Evolutionary conservation across 106 monocot genomes (phyloP), one percentile per base, ranked within the genome.

Genomic region (Ottelia alismoides): DNA sequence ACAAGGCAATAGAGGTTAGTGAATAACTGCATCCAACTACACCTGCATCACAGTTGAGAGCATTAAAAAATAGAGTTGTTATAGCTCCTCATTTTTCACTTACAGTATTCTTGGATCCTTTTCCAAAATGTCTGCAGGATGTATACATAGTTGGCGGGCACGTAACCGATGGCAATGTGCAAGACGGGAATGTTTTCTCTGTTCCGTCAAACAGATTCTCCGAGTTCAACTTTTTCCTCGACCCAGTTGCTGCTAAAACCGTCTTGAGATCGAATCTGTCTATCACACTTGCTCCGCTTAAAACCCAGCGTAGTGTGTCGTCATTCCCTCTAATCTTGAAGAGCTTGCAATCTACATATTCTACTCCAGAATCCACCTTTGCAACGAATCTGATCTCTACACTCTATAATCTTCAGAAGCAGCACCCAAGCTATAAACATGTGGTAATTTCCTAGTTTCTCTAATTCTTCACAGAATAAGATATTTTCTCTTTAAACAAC

Each of bases 201-300:
- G 52, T 81, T 31, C 68, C 78, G 12, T 76, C 73, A 43, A 96
- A 96, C 56, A 69, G 69, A 52, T 76, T 76, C 60, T 74, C 88
- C 0, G 94, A 96, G 50, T 88, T 96, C 69, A 88, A 96, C 58
- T 73, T 96, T 64, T 96, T 78, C 70, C 81, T 96, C 17, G 94
- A 96, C 58, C 94, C 94, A 20, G 18, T 81, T 45, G 94, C 94
- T 45, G 78, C 88, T 20, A 84, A 84, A 52, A 79, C 62, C 16
- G 71, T 96, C 2, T 2, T 88, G 12, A 65, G 81, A 47, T 88
- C 94, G 3, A 35, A 64, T 40, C 66, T 88, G 28, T 46, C 71
- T 1, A 70, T 96, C 60, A 88, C 70, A 40, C 71, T 96, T 2
- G 68, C 88, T 47, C 88, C 94, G 47, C 88, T 96, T 46, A 62